Evolutionary conservation across 331 rosid genomes (phyloP), one percentile per base, ranked within the genome.

Genomic region (Pyrus hybrid): DNA sequence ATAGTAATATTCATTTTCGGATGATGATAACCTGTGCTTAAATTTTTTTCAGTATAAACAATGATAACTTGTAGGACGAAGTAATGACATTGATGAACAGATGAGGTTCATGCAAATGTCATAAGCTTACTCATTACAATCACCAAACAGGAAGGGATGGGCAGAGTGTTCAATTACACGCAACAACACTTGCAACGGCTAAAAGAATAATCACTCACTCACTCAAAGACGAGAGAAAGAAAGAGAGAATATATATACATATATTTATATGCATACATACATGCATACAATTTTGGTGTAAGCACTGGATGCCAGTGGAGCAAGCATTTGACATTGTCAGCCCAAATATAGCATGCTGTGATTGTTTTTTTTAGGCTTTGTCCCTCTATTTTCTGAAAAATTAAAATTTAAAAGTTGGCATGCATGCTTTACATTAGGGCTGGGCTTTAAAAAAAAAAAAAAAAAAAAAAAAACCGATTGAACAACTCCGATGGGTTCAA

Each of bases 321-420:
- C 71, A 70, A 64, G 82, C 96, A 88, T 86, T 85, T 82, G 41
- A 66, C 69, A 13, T 23, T 87, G 97, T 87, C 86, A 87, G 53
- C 75, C 88, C 89, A 87, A 81, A 89, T 80, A 82, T 85, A 77
- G 88, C 68, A 43, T 25, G 47, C 32, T 66, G 21, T 17, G 56
- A 49, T 17, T 22, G n/a, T 9, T 37, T 9, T 35, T 37, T 9
- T 37, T 37, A 2, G 43, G 43, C 43, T 37, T 37, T 37, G 1
- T 35, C 4, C 43, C 43, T 37, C 43, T 37, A 37, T 37, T 37
- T 37, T 37, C 43, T 9, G 13, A 37, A 35, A 37, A 35, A 37
- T 9, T 37, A 37, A 3, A 37, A 37, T 9, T 2, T 37, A 37
- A 37, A 37, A 37, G 43, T 45, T 54, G 17, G 16, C 37, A 66